Base-by-base conservation (phyloP, 1,139 yeast species). In the Kodamaea sp. region DNA sequence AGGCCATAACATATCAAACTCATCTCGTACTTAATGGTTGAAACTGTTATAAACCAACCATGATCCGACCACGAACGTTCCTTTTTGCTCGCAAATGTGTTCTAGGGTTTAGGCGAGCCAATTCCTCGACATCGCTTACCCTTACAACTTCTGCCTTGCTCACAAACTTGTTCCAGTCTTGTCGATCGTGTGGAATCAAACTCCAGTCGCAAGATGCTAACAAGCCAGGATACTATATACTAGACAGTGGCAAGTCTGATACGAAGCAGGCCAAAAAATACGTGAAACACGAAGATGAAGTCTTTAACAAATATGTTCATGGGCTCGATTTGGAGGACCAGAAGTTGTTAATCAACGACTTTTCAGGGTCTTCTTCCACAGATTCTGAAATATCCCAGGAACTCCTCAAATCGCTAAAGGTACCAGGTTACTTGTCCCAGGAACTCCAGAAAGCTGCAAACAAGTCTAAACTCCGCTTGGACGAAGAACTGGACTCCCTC, bases 161-260 rank as follows among this genome's bases (percentile, higher is more conserved):
- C 9, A 41, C 47, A 5, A 45, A 44, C 26, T 34, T 48, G 4
- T 42, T 42, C 24, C 47, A 47, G 23, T 45, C 52, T 21, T 57
- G 55, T 39, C 46, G 45, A 15, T 64, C 80, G 3, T 80, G 87
- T 57, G 86, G 86, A 23, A 59, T 78, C 6, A 54, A 57, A 14
- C 59, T 80, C 15, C 86, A 80, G 47, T 50, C 51, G 11, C 43
- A 39, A 1, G 59, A 67, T 30, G 51, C 65, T 1, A 34, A 39
- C 0, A 44, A 49, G 19, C 63, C 68, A 1, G 83, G 83, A 0
- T 79, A 47, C 51, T 78, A 59, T 42, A 41, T 48, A 18, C 43
- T 37, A n/a, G 48, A 48, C 3, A 32, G 41, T 11, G 26, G 24
- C 28, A n/a, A 26, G 11, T 8, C 26, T 21, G 14, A 19, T 10